phyloP scores from a whole-genome alignment of 371 early-diverging fungal genomes.

The Dichotomocladium elegans region DNA sequence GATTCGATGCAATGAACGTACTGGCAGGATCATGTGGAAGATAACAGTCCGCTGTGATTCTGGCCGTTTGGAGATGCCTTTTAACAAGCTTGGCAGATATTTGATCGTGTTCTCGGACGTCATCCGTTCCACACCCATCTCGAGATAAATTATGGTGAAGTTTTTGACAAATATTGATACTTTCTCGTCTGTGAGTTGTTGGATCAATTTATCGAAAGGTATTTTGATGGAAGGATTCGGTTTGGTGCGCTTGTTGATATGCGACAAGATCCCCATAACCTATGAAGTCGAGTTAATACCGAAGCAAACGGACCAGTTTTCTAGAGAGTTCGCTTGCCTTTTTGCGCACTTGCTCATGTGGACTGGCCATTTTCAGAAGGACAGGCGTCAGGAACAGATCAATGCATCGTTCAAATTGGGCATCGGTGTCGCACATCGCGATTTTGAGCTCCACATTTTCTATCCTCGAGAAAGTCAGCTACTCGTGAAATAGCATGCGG shows the following conservation, averaged over 20 bases:
- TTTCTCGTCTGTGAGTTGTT: slow-evolving; percentile 39
- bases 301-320: not conserved
- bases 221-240: slow-evolving; percentile 54
- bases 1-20: slow-evolving; percentile 16
- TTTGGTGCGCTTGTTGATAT: slow-evolving; percentile 78
- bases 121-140: slow-evolving; percentile 60
- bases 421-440: slow-evolving; percentile 77
- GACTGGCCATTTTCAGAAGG: slow-evolving; percentile 66
- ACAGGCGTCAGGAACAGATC: slow-evolving; percentile 71
- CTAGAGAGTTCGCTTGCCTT: slow-evolving; percentile 28
- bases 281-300: slow-evolving; percentile 19
- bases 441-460: slow-evolving; percentile 85
- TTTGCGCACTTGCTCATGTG: slow-evolving; percentile 46
- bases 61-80: slow-evolving; percentile 53
- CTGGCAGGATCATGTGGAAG: slow-evolving; percentile 63
- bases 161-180: slow-evolving; percentile 56
- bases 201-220: slow-evolving; percentile 57
- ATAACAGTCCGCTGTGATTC: slow-evolving; percentile 55
- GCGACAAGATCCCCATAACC: slow-evolving; percentile 75
- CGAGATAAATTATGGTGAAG: slow-evolving; percentile 73
- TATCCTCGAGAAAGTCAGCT: slow-evolving; percentile 8
- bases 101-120: slow-evolving; percentile 30
- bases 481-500: not conserved
- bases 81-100: slow-evolving; percentile 56
- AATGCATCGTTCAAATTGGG: slow-evolving; percentile 69